Conservation (phyloP, 345 rosid genomes). For the Kernera saxatilis region DNA sequence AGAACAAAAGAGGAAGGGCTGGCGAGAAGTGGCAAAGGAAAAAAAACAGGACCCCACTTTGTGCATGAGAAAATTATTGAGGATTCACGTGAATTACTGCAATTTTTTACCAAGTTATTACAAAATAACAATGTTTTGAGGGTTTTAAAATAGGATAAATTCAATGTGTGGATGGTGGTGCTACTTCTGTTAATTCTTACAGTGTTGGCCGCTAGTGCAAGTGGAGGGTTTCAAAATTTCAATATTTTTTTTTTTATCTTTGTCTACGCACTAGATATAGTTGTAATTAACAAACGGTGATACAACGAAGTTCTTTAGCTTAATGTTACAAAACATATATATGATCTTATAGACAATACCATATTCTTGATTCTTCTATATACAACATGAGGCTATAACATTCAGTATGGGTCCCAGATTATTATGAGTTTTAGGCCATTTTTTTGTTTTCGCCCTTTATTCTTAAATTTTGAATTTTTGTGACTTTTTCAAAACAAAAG, state of each 20-base stretch:
- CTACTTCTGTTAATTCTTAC: constrained; percentile 10
- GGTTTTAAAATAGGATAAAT: neutral
- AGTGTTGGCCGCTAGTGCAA: constrained; percentile 21
- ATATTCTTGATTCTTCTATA: neutral
- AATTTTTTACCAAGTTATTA: neutral
- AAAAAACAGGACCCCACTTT: constrained; percentile 23
- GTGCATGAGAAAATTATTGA: constrained; percentile 34
- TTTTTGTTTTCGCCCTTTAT: neutral
- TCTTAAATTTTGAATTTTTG: neutral
- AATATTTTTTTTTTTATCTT: neutral
- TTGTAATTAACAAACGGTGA: neutral
- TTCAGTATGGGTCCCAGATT: neutral
- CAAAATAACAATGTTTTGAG: neutral
- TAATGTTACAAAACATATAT: neutral
- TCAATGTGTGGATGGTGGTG: constrained; percentile 5
- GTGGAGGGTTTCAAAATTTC: neutral
- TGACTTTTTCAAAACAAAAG: neutral
- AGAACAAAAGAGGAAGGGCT: constrained; percentile 33
- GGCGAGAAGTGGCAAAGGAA: constrained; percentile 27
- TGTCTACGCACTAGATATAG: neutral
- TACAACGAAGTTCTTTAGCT: neutral
- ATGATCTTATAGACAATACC: neutral
- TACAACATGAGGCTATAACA: neutral
- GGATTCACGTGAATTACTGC: constrained; percentile 36
- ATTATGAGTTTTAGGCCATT: neutral